A percentile compares a stretch with the other conserved stretches of the same genome.
Conservation (phyloP, 139 green algal species). For the Chlorella sp. region DNA sequence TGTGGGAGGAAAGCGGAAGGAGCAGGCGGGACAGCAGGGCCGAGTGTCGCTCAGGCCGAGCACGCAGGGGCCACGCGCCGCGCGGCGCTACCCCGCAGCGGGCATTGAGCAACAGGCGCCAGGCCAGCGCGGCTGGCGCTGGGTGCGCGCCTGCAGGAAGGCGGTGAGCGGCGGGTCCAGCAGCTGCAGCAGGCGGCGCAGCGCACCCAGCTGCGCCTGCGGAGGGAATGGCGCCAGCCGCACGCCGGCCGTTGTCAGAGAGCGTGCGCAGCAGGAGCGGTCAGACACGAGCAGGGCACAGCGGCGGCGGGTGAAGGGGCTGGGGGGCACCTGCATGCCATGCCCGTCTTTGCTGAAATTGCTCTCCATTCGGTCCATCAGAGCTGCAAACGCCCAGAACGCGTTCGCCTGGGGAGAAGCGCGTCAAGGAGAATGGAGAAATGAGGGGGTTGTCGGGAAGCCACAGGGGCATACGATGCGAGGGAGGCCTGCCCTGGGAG, state of each 20-base stretch:
- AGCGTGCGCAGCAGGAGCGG: background rate
- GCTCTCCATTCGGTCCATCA: conserved; percentile 82
- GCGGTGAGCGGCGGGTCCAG: conserved; percentile 83
- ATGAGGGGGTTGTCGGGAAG: no score
- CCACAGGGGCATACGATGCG: no score
- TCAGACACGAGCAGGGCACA: background rate
- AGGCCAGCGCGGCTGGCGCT: no score
- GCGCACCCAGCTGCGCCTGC: conserved; percentile 79
- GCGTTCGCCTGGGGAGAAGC: conserved; percentile 63
- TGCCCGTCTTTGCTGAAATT: conserved; percentile 79
- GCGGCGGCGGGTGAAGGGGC: background rate
- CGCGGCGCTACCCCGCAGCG: no score
- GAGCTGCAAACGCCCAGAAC: conserved; percentile 81
- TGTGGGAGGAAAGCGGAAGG: no score
- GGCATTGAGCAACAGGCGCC: no score
- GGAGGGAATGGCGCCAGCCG: background rate
- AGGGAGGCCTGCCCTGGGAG: no score
- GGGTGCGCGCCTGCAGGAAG: conserved; percentile 60
- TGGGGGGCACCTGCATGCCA: background rate
- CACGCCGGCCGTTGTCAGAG: background rate
- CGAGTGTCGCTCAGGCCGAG: no score
- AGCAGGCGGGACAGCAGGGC: no score
- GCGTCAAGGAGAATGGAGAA: no score
- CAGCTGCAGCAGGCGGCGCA: conserved; percentile 70
- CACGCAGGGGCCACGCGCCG: no score